Base-by-base conservation (phyloP, 331 rosid species). In the Pyracantha coccinea region DNA sequence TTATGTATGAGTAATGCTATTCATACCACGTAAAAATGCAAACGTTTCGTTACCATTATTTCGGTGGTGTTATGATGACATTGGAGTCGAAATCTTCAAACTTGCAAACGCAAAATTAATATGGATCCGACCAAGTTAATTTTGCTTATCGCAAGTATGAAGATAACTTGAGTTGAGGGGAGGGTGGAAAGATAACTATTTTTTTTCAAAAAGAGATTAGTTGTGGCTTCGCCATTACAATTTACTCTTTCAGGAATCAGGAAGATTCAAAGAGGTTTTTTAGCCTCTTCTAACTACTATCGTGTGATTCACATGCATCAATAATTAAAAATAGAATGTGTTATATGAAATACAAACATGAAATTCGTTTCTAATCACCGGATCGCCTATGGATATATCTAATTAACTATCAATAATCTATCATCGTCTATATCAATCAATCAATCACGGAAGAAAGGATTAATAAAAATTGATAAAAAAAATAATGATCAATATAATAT, bases 231-330 rank as follows among this genome's bases (percentile, higher is more conserved):
- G 1, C 0, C 12, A 8, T 35, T 35, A 0, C 41, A 35, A 1
- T 35, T 35, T 35, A 35, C 12, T 35, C 2, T 35, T 8, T 2
- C 0, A 35, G 11, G 41, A 35, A 35, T 35, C 12, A 0, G 3
- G 1, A 35, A 8, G 12, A 35, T 35, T 35, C 41, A 35, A 35
- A 8, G 11, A 35, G 3, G 41, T 0, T 35, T 35, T 35, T 35
- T 0, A 35, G 1, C 2, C 41, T 8, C 0, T 0, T 0, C 0
- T 35, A 8, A 8, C 3, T 35, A 8, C 41, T 2, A 35, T 35
- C 3, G 3, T 8, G 41, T 35, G 12, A 35, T 8, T 35, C 41
- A 35, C 8, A 35, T 35, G 1, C 12, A 8, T 35, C 41, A 8
- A 35, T 0, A 35, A 35, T 8, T 2, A 35, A 8, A 35, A 35